Percentiles rank a stretch among this genome's conserved stretches.
These are phyloP conservation scores for Fusarium zealandicum DNA, from an alignment of 2,329 filamentous ascomycete species.

Conservation along the genomic window DNA sequence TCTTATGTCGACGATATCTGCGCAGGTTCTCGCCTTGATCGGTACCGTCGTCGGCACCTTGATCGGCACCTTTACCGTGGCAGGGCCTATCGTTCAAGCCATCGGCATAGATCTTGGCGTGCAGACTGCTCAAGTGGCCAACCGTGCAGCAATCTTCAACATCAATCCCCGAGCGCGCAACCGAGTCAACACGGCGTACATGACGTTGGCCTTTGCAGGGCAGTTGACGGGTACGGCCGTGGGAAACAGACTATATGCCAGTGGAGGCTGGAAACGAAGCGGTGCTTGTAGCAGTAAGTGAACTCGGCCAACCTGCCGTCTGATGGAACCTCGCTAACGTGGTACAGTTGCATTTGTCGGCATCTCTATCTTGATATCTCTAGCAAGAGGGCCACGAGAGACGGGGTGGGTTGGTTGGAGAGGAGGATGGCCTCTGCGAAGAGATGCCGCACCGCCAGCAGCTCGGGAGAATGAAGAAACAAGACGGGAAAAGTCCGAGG, in stretches of 20 bases:
- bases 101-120: constrained; percentile 74
- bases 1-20: constrained; percentile 70
- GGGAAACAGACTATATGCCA: constrained; percentile 60
- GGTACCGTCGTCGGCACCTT: constrained; percentile 75
- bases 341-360: constrained; percentile 38
- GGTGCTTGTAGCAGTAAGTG: constrained; percentile 48
- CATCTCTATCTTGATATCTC: constrained; percentile 39
- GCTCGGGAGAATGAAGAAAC: constrained; percentile 18
- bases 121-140: constrained; percentile 77
- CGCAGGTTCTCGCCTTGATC: constrained; percentile 63
- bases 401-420: constrained; percentile 45
- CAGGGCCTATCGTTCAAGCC: constrained; percentile 76
- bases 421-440: constrained; percentile 41
- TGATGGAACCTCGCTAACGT: not conserved
- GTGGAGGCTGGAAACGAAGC: constrained; percentile 60
- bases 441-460: constrained; percentile 7
- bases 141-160: constrained; percentile 72
- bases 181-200: constrained; percentile 82
- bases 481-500: not conserved
- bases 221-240: constrained; percentile 75
- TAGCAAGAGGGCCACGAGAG: constrained; percentile 43
- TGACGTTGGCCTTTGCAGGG: constrained; percentile 77
- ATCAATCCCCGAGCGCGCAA: constrained; percentile 77
- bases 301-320: not conserved
- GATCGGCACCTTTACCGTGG: constrained; percentile 69